Evolutionary conservation across 1,284 basidiomycete species (phyloP).

Genomic region (Agaricales sp.): DNA sequence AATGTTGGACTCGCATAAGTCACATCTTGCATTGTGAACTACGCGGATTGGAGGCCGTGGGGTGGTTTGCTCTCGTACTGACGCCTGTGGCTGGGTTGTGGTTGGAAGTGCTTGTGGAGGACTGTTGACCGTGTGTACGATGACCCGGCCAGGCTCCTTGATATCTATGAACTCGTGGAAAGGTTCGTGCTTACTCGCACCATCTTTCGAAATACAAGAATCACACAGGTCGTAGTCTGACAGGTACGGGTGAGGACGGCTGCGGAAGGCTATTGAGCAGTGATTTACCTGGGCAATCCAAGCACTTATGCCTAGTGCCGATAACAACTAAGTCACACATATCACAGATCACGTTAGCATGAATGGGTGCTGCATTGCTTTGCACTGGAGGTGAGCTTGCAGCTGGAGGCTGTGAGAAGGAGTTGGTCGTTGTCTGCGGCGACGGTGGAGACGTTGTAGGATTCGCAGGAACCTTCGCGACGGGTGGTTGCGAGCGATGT

Average conservation of each 20-base stretch:
- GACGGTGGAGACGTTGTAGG: too few relatives aligned
- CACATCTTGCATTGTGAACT: constrained; percentile 54
- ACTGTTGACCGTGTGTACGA: constrained; percentile 43
- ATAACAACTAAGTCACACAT: constrained; percentile 40
- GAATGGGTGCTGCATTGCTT: constrained; percentile 17
- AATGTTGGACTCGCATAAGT: constrained; percentile 67
- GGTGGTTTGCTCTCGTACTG: constrained; percentile 2
- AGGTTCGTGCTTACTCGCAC: constrained; percentile 38
- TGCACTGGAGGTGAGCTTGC: not conserved
- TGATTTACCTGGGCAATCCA: constrained; percentile 54
- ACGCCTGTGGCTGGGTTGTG: not conserved
- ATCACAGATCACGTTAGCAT: constrained; percentile 45
- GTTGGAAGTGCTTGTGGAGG: constrained; percentile 6
- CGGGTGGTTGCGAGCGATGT: too few relatives aligned
- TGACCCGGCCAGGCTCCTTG: constrained; percentile 47
- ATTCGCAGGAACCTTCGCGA: too few relatives aligned
- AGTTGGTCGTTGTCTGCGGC: too few relatives aligned
- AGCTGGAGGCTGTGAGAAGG: not conserved
- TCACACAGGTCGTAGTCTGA: constrained; percentile 67
- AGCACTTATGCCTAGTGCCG: constrained; percentile 63
- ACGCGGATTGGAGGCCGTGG: constrained; percentile 17
- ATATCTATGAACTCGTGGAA: constrained; percentile 66
- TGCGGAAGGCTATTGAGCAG: not conserved
- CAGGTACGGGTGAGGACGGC: not conserved
- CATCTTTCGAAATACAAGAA: constrained; percentile 34